Conservation (phyloP, 2,329 filamentous ascomycete species). For the Hypoxylon sp. region DNA sequence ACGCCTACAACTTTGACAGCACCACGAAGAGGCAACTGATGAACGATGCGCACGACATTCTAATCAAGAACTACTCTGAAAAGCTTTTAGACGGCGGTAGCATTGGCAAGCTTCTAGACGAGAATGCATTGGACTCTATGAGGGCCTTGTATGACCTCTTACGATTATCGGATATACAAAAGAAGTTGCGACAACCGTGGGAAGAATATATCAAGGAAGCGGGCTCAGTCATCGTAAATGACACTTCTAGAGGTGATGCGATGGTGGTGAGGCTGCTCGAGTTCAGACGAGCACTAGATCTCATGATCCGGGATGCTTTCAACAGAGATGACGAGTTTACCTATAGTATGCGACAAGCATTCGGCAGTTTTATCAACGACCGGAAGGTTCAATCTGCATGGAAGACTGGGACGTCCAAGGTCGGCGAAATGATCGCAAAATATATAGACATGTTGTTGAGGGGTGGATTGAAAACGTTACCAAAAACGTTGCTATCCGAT, state of each 20-base stretch:
- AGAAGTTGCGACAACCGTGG: constrained; percentile 76
- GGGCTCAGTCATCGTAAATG: constrained; percentile 80
- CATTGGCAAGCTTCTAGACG: constrained; percentile 76
- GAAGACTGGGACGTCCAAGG: constrained; percentile 87
- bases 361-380: constrained; percentile 92
- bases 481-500: constrained; percentile 71
- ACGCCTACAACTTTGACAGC: constrained; percentile 81
- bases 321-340: constrained; percentile 77
- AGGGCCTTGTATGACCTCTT: constrained; percentile 82
- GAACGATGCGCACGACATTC: constrained; percentile 73
- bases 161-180: constrained; percentile 73
- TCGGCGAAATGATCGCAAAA: constrained; percentile 98
- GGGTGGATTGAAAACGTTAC: constrained; percentile 85
- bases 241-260: constrained; percentile 78
- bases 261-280: constrained; percentile 88
- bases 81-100: constrained; percentile 72
- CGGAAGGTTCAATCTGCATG: constrained; percentile 76
- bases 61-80: constrained; percentile 74
- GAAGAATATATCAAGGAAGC: constrained; percentile 78
- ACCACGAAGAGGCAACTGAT: constrained; percentile 83
- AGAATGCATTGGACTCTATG: constrained; percentile 74
- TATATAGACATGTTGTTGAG: constrained; percentile 90
- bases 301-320: constrained; percentile 80
- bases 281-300: constrained; percentile 81
- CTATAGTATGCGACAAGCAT: constrained; percentile 83